Conservation (phyloP, 441 rosid genomes). For the Heliophila coronopifolia region DNA sequence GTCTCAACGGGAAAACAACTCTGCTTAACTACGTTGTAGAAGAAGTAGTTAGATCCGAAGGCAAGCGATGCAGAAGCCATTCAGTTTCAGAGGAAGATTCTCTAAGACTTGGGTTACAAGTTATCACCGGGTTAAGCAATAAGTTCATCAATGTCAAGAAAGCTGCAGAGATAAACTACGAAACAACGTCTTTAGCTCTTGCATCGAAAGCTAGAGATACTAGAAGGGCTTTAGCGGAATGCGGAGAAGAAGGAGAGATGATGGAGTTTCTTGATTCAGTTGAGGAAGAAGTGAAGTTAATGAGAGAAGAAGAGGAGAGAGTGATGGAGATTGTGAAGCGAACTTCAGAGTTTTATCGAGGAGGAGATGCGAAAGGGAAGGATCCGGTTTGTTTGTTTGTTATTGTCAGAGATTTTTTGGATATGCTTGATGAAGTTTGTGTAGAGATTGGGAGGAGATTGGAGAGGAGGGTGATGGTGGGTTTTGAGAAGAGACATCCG, state of each 20-base stretch:
- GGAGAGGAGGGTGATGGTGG: constrained; percentile 41
- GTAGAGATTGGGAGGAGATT: constrained; percentile 58
- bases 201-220: constrained; percentile 41
- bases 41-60: constrained; percentile 71
- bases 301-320: constrained; percentile 46
- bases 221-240: constrained; percentile 30
- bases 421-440: constrained; percentile 74
- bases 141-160: constrained; percentile 72
- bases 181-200: constrained; percentile 45
- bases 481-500: constrained; percentile 28
- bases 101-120: constrained; percentile 61
- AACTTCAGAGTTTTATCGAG: constrained; percentile 79
- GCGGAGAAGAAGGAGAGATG: constrained; percentile 52
- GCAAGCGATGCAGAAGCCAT: constrained; percentile 52
- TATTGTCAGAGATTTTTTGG: constrained; percentile 65
- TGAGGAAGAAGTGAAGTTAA: constrained; percentile 43
- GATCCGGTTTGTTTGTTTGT: constrained; percentile 56
- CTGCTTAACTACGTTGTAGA: constrained; percentile 84
- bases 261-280: constrained; percentile 47
- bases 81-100: constrained; percentile 43
- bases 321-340: constrained; percentile 54
- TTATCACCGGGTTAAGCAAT: constrained; percentile 68
- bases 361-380: constrained; percentile 48
- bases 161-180: constrained; percentile 62
- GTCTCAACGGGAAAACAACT: constrained; percentile 70